phyloP scores from a whole-genome alignment of 257 asterid genomes.

The Plectranthus barbatus region DNA sequence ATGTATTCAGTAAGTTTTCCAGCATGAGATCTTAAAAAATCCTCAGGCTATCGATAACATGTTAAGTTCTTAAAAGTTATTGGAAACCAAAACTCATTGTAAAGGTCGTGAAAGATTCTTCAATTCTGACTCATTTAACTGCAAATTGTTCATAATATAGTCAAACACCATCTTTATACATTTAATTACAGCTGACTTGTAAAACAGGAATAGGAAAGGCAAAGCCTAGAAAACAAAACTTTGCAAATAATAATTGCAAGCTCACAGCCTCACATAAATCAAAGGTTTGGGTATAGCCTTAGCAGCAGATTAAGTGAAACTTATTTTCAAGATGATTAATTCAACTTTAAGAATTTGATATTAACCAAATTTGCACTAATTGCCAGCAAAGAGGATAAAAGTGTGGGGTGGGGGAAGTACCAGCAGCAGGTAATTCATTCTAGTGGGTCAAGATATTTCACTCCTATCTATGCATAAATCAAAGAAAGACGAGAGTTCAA shows the following conservation, averaged over 20 bases:
- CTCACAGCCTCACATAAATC: conserved; percentile 4
- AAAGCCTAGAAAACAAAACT: background rate
- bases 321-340: conserved; percentile 2
- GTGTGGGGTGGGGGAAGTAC: too few relatives aligned
- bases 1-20: too few relatives aligned
- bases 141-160: background rate
- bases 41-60: background rate
- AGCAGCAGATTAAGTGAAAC: background rate
- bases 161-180: background rate
- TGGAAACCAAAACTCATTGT: background rate
- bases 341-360: background rate
- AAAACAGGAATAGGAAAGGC: background rate
- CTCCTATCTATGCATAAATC: background rate
- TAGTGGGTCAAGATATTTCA: background rate
- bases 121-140: background rate
- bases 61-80: background rate
- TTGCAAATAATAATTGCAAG: background rate
- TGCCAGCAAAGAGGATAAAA: background rate
- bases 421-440: background rate
- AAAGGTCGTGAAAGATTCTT: background rate
- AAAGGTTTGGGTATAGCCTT: background rate
- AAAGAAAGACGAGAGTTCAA: background rate
- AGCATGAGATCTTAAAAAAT: background rate
- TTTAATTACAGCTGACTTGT: background rate
- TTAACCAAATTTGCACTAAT: background rate